Evolutionary conservation across 2,329 filamentous ascomycete species (phyloP).

Genomic region (Davidsoniella neocaledoniae): DNA sequence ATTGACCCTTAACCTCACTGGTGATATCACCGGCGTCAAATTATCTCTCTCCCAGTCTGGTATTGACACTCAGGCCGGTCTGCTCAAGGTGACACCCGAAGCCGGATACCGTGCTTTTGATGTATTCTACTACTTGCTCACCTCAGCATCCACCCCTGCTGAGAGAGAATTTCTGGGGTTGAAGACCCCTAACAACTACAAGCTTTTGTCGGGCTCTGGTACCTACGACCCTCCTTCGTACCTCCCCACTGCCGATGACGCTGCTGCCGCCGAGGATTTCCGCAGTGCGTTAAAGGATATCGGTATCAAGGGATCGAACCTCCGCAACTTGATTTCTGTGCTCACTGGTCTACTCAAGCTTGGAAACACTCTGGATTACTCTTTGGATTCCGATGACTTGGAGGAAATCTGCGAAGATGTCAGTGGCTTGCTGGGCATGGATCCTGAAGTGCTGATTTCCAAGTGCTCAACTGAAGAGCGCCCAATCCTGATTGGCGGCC

Average conservation of each 20-base stretch:
- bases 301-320: conserved; percentile 74
- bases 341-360: conserved; percentile 80
- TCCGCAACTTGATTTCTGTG: conserved; percentile 70
- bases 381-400: conserved; percentile 67
- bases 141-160: conserved; percentile 72
- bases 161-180: conserved; percentile 81
- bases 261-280: conserved; percentile 85
- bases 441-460: conserved; percentile 62
- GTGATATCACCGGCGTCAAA: conserved; percentile 58
- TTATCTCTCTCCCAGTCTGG: conserved; percentile 73
- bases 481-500: conserved; percentile 60
- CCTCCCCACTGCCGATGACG: conserved; percentile 81
- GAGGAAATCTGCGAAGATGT: conserved; percentile 85
- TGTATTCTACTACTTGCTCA: conserved; percentile 92
- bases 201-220: conserved; percentile 62
- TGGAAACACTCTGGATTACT: conserved; percentile 74
- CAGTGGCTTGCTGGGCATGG: conserved; percentile 66
- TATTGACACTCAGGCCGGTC: conserved; percentile 65
- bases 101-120: conserved; percentile 83
- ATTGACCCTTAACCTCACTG: conserved; percentile 65
- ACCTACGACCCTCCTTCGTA: conserved; percentile 79
- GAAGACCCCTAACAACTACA: conserved; percentile 59
- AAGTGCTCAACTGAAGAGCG: conserved; percentile 77
- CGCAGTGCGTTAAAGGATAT: conserved; percentile 73
- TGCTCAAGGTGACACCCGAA: conserved; percentile 65